phyloP scores from a whole-genome alignment of 108 stramenopile species.

The Conticribra weissflogii region DNA sequence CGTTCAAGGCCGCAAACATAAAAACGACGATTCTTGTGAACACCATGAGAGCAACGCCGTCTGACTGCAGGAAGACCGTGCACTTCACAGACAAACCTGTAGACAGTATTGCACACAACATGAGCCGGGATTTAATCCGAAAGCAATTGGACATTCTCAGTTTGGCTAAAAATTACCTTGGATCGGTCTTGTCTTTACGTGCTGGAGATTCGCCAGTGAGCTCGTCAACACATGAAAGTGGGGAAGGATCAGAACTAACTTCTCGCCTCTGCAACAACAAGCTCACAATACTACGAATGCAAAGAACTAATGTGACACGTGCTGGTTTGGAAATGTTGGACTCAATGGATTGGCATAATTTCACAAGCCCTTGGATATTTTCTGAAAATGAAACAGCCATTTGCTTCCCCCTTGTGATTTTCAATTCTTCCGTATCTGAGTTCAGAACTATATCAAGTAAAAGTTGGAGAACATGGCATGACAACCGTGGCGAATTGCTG shows the following conservation, averaged over 20 bases:
- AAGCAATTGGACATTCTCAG: background rate
- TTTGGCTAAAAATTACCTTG: slow-evolving; percentile 16
- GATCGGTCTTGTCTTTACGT: slow-evolving; percentile 57
- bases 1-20: slow-evolving; percentile 85
- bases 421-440: slow-evolving; percentile 36
- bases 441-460: slow-evolving; percentile 34
- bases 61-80: slow-evolving; percentile 80
- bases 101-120: background rate
- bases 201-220: slow-evolving; percentile 9
- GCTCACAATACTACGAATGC: slow-evolving; percentile 32
- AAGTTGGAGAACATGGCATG: slow-evolving; percentile 30
- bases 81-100: slow-evolving; percentile 61
- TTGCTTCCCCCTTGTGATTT: slow-evolving; percentile 36
- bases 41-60: slow-evolving; percentile 65
- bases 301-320: slow-evolving; percentile 23
- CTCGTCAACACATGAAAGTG: slow-evolving; percentile 8
- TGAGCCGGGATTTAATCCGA: background rate
- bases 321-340: slow-evolving; percentile 1
- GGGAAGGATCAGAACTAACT: slow-evolving; percentile 7
- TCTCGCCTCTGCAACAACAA: slow-evolving; percentile 35
- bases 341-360: slow-evolving; percentile 13
- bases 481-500: slow-evolving; percentile 3
- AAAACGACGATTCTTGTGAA: slow-evolving; percentile 76
- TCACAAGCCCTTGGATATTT: slow-evolving; percentile 18
- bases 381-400: slow-evolving; percentile 24